A percentile compares a stretch with the other conserved stretches of the same genome.
Conservation (phyloP, 805 yeast genomes). For the Saccharomycopsis olivae region DNA sequence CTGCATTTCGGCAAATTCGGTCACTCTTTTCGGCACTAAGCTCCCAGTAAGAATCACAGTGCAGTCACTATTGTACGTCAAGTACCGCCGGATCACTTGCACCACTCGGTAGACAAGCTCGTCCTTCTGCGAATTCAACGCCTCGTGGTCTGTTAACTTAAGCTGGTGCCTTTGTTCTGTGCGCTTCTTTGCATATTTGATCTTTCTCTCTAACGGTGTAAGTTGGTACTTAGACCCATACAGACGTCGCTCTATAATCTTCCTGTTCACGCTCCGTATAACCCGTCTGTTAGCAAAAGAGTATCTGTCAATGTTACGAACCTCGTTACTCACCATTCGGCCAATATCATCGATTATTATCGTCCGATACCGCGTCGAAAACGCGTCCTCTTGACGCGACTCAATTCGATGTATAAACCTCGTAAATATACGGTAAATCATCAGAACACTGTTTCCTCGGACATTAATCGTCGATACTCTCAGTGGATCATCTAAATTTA, state of each 20-base stretch:
- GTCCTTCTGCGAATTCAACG: constrained; percentile 7
- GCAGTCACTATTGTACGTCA: constrained; percentile 9
- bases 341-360: constrained; percentile 16
- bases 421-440: constrained; percentile 1
- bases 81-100: constrained; percentile 4
- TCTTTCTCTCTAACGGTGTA: constrained; percentile 4
- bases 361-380: constrained; percentile 1
- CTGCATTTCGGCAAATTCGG: background rate
- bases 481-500: background rate
- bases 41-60: constrained; percentile 9
- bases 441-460: background rate
- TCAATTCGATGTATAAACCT: background rate
- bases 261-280: constrained; percentile 4
- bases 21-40: background rate
- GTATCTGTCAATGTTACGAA: constrained; percentile 7
- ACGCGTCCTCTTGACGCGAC: background rate
- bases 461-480: background rate
- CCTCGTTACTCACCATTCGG: constrained; percentile 6
- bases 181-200: constrained; percentile 15
- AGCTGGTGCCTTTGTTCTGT: background rate
- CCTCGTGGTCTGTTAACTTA: constrained; percentile 3
- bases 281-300: constrained; percentile 1
- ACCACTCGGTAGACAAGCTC: constrained; percentile 3
- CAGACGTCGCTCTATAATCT: constrained; percentile 11
- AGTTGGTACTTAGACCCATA: constrained; percentile 12